Base-by-base conservation (phyloP, 2,329 filamentous ascomycete species). In the Arthroderma sp. region DNA sequence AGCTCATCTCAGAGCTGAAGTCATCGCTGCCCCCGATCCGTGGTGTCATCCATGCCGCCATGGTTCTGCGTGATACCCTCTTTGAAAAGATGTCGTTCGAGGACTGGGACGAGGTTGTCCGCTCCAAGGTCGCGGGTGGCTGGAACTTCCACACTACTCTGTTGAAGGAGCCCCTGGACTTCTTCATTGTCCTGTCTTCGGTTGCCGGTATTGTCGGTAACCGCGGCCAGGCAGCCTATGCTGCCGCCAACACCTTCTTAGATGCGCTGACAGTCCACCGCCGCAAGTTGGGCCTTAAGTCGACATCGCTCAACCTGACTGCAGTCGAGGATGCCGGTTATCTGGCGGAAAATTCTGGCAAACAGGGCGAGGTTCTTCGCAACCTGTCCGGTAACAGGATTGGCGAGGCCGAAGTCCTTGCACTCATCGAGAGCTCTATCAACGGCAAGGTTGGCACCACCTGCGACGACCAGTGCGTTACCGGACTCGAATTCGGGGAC, bases 41-140 rank as follows among this genome's bases (percentile, higher is more conserved):
- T 21, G 77, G 77, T 15, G 72, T 77, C 0, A 68, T 66, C 0
- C 68, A 77, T 38, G 76, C 68, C 0, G 75, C 76, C 5, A 73
- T 77, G 72, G 70, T 78, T 2, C 66, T 79, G 0, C 57, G 63
- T 1, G 75, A 78, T 57, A 58, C 19, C 31, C 55, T 66, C 2
- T 72, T 76, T 43, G 52, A 57, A 7, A 61, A 72, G 13, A 64
- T 71, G 54, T 58, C 65, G 2, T 62, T 63, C 8, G 67, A 72
- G 0, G 61, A 67, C 1, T 61, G 74, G n/a, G 57, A 65, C 1
- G 61, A 63, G 1, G 64, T 66, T 0, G 58, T 71, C 0, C 59
- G 60, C 0, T 74, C 74, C 7, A 77, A 76, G 62, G 70, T 76
- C 1, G 61, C 70, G 3, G 75, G 75, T 1, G 67, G 54, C 13